phyloP scores from a whole-genome alignment of 2,329 filamentous ascomycete species.

The Exophiala mesophila region DNA sequence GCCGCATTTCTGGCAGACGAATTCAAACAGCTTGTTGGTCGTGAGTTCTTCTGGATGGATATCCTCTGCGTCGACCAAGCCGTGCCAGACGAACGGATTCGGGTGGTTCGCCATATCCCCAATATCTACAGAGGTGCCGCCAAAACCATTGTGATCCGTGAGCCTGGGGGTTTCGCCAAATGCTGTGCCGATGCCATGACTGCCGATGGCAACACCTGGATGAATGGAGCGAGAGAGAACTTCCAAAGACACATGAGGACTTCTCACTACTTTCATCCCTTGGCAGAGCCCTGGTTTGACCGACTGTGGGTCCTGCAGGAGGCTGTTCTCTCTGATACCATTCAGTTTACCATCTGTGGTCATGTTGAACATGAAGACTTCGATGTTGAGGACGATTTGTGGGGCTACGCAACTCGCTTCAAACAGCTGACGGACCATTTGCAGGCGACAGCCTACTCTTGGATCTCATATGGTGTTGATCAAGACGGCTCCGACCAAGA shows the following conservation, averaged over 20 bases:
- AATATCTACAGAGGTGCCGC: not conserved
- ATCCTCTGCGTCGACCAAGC: slow-evolving; percentile 5
- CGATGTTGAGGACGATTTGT: not conserved
- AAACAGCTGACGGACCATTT: not conserved
- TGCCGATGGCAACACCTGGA: not conserved
- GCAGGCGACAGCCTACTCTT: not conserved
- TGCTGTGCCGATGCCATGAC: not conserved
- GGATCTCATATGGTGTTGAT: not conserved
- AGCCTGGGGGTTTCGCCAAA: not conserved
- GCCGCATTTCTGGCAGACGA: not conserved
- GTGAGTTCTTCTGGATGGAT: slow-evolving; percentile 7
- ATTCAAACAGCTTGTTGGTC: not conserved
- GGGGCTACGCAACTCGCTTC: not conserved
- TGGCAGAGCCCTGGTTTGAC: not conserved
- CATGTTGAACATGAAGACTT: not conserved
- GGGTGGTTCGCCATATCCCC: not conserved
- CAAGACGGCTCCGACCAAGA: not conserved
- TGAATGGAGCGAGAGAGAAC: not conserved
- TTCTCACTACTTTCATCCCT: not conserved
- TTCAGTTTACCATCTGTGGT: not conserved
- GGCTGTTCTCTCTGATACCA: not conserved
- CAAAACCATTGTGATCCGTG: not conserved
- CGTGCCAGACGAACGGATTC: not conserved
- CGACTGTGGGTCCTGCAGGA: not conserved
- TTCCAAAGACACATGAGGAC: not conserved